phyloP scores from a whole-genome alignment of 2,329 filamentous ascomycete species.

The Arthrobotrys musiformis region DNA sequence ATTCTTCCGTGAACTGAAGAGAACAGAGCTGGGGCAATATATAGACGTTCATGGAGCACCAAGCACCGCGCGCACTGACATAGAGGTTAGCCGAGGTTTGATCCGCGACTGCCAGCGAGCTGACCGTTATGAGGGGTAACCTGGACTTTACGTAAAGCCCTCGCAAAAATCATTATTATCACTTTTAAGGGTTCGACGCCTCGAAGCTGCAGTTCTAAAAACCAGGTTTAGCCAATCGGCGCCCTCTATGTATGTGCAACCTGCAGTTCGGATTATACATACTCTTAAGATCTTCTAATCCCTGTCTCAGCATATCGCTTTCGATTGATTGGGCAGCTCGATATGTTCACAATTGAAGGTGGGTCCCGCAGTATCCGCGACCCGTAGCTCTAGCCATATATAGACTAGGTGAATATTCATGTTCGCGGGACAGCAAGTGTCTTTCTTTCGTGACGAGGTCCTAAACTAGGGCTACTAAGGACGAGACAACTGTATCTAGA shows the following conservation, averaged over 20 bases:
- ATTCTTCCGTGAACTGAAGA: not conserved
- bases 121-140: not conserved
- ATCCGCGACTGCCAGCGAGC: not conserved
- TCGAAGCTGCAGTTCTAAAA: not conserved
- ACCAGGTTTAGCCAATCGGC: not conserved
- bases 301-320: not conserved
- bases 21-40: not conserved
- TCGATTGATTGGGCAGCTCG: slow-evolving; percentile 12
- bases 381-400: not conserved
- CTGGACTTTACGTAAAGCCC: slow-evolving; percentile 1
- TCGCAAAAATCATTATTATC: not conserved
- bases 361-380: not conserved
- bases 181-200: not conserved
- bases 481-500: not conserved
- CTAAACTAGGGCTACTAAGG: not conserved
- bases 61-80: not conserved
- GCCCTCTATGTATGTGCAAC: not conserved
- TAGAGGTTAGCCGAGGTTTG: slow-evolving; percentile 3
- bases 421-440: not conserved
- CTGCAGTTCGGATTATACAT: not conserved
- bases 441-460: not conserved
- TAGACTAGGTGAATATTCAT: not conserved
- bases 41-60: not conserved
- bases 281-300: not conserved
- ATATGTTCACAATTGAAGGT: not conserved